Percentiles rank a stretch among this genome's conserved stretches.
Evolutionary conservation across 1,284 basidiomycete genomes (phyloP).

Genomic region (Ustilago lituana): DNA sequence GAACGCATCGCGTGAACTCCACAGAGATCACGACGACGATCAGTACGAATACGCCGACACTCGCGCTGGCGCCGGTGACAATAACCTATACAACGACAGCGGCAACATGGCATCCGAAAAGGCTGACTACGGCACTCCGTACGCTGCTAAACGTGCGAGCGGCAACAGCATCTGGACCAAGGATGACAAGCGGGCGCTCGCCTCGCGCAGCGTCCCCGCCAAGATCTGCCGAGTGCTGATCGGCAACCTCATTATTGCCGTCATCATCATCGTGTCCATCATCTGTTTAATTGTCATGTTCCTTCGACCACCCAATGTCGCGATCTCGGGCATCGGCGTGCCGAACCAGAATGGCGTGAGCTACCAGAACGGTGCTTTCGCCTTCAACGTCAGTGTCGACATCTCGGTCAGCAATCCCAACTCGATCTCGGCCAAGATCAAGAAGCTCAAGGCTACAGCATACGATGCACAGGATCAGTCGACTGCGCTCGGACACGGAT

Average conservation of each 20-base stretch:
- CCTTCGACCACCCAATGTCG: conserved; percentile 62
- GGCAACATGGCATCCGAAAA: conserved; percentile 29
- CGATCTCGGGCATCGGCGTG: conserved; percentile 40
- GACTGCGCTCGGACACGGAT: conserved; percentile 53
- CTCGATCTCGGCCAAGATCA: conserved; percentile 59
- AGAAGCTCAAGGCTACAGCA: conserved; percentile 50
- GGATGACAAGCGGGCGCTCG: conserved; percentile 57
- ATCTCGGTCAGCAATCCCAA: conserved; percentile 64
- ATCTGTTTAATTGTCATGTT: conserved; percentile 60
- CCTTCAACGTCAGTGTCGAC: conserved; percentile 58
- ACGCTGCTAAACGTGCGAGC: conserved; percentile 36
- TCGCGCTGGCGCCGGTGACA: conserved; percentile 14
- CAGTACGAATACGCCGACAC: conserved; percentile 14
- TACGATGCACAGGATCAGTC: conserved; percentile 49
- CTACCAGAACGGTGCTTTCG: conserved; percentile 45
- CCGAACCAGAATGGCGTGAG: conserved; percentile 38
- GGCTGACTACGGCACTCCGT: conserved; percentile 18
- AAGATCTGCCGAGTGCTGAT: conserved; percentile 57
- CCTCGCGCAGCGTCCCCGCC: conserved; percentile 45
- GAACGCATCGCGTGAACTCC: conserved; percentile 18
- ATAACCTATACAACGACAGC: conserved; percentile 2
- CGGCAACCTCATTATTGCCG: conserved; percentile 54
- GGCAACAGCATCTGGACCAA: conserved; percentile 61
- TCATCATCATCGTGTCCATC: conserved; percentile 57
- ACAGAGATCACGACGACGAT: conserved; percentile 10